phyloP scores from a whole-genome alignment of 108 stramenopile species.

The Cyclotella distinguenda region DNA sequence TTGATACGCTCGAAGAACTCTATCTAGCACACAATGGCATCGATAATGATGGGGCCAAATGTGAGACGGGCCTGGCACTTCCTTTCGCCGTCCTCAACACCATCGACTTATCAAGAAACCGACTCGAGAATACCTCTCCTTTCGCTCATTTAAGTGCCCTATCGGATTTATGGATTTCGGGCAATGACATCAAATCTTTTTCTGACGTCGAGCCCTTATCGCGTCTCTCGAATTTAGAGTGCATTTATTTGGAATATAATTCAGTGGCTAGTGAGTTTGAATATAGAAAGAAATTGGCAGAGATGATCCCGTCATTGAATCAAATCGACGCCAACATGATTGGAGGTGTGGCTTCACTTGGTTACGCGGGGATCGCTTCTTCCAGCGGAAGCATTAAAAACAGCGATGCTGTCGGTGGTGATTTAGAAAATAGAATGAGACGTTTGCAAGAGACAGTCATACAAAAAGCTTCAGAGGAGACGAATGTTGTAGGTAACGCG shows the following conservation, averaged over 20 bases:
- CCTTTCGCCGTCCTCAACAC: constrained; percentile 59
- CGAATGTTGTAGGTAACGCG: neutral
- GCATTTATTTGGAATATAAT: constrained; percentile 97
- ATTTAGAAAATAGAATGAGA: constrained; percentile 40
- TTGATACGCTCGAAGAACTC: constrained; percentile 88
- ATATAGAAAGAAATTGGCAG: constrained; percentile 76
- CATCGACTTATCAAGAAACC: constrained; percentile 84
- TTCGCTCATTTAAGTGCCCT: constrained; percentile 76
- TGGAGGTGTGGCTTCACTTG: constrained; percentile 29
- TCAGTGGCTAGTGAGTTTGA: constrained; percentile 87
- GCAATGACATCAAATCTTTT: constrained; percentile 89
- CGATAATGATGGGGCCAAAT: constrained; percentile 64
- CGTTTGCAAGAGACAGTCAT: constrained; percentile 39
- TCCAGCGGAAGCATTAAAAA: neutral
- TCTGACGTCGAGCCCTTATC: constrained; percentile 66
- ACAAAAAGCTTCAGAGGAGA: constrained; percentile 23
- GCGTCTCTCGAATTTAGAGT: constrained; percentile 59
- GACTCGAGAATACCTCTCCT: constrained; percentile 59
- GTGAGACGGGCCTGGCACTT: constrained; percentile 55
- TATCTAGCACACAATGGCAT: constrained; percentile 97
- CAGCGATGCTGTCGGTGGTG: neutral
- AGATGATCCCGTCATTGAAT: constrained; percentile 72
- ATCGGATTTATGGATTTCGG: constrained; percentile 95
- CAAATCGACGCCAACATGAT: constrained; percentile 90
- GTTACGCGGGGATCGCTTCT: constrained; percentile 4